These are phyloP conservation scores for Ustilago trichophora DNA, from an alignment of 1,284 basidiomycete species.

Conservation along the genomic window DNA sequence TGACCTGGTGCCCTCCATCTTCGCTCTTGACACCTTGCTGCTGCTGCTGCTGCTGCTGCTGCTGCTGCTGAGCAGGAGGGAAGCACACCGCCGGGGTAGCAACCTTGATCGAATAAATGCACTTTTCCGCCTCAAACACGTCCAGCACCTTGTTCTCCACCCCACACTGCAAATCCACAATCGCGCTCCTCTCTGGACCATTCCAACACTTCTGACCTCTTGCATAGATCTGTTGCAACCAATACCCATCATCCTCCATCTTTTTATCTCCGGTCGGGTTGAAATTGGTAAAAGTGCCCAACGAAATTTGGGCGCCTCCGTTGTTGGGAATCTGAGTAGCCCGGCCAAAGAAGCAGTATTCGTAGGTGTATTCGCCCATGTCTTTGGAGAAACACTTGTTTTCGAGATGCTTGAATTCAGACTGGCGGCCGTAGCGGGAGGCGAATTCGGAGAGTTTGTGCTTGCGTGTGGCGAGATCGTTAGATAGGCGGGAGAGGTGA, in stretches of 20 bases:
- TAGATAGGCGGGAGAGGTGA: slow-evolving; percentile 69
- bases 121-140: slow-evolving; percentile 89
- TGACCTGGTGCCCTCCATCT: slow-evolving; percentile 4
- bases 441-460: slow-evolving; percentile 71
- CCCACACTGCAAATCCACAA: slow-evolving; percentile 84
- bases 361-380: slow-evolving; percentile 94
- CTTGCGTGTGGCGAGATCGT: slow-evolving; percentile 70
- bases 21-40: background rate
- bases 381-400: slow-evolving; percentile 80
- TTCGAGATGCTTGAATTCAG: slow-evolving; percentile 96
- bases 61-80: slow-evolving; percentile 12
- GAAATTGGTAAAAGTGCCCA: slow-evolving; percentile 71
- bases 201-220: slow-evolving; percentile 91
- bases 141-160: slow-evolving; percentile 83
- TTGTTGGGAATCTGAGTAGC: slow-evolving; percentile 88
- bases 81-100: slow-evolving; percentile 88
- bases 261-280: slow-evolving; percentile 80
- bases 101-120: slow-evolving; percentile 89
- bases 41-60: background rate
- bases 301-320: slow-evolving; percentile 79
- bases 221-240: slow-evolving; percentile 81
- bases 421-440: slow-evolving; percentile 79
- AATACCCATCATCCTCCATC: slow-evolving; percentile 75
- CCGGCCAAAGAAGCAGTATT: slow-evolving; percentile 90
- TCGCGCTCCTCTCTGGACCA: slow-evolving; percentile 84